Percentiles rank a stretch among this genome's conserved stretches.
Conservation (phyloP, 768 basidiomycete genomes). For the Glaciozyma martinii region DNA sequence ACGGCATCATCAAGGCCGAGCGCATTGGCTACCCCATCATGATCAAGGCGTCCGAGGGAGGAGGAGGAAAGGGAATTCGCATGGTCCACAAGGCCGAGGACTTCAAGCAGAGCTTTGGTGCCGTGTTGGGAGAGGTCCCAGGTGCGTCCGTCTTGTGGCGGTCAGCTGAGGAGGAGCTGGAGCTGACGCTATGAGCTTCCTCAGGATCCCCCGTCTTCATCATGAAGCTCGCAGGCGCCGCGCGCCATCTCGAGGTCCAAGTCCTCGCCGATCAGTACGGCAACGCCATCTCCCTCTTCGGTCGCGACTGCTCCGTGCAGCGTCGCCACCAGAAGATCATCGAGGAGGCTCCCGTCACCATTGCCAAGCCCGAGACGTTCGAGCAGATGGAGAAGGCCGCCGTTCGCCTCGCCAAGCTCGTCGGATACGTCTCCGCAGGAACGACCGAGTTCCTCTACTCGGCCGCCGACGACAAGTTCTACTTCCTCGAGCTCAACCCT, state of each 20-base stretch:
- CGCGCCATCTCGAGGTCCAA: slow-evolving; percentile 95
- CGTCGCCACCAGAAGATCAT: slow-evolving; percentile 99
- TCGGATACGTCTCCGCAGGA: slow-evolving; percentile 97
- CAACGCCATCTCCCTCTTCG: slow-evolving; percentile 96
- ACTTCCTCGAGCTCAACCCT: slow-evolving; percentile 96
- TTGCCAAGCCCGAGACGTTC: slow-evolving; percentile 82
- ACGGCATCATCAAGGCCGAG: slow-evolving; percentile 73
- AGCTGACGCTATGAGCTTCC: slow-evolving; percentile 34
- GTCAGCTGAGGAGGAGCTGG: background rate
- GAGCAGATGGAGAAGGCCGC: slow-evolving; percentile 98
- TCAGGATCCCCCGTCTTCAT: slow-evolving; percentile 56
- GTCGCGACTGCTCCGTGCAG: slow-evolving; percentile 98
- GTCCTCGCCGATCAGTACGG: slow-evolving; percentile 98
- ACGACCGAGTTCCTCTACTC: slow-evolving; percentile 79
- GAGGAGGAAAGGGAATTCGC: slow-evolving; percentile 97
- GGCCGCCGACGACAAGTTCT: slow-evolving; percentile 81
- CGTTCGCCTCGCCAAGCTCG: slow-evolving; percentile 96
- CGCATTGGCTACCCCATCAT: slow-evolving; percentile 93
- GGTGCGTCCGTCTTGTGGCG: slow-evolving; percentile 47
- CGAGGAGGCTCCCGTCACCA: slow-evolving; percentile 97
- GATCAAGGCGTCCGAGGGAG: slow-evolving; percentile 99
- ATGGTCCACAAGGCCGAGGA: slow-evolving; percentile 78
- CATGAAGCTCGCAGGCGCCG: slow-evolving; percentile 98
- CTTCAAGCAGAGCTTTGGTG: slow-evolving; percentile 90
- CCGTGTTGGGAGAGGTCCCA: slow-evolving; percentile 91